phyloP scores from a whole-genome alignment of 768 basidiomycete genomes.

The Crucibulum laeve region DNA sequence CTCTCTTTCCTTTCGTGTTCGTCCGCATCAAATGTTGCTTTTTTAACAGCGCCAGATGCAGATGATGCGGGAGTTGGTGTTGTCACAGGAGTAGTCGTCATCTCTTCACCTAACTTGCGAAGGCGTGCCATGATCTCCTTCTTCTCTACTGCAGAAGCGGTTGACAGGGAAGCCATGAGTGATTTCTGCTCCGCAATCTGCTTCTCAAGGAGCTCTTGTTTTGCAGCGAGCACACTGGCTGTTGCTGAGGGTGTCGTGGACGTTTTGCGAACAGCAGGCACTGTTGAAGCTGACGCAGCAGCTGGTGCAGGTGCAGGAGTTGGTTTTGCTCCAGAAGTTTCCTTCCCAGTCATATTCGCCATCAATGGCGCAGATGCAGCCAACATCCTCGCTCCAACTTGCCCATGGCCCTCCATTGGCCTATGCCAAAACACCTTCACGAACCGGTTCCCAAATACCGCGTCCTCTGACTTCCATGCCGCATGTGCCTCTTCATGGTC shows the following conservation, averaged over 20 bases:
- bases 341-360: conserved; percentile 51
- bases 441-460: conserved; percentile 92
- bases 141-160: conserved; percentile 68
- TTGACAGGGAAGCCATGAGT: conserved; percentile 66
- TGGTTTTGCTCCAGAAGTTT: conserved; percentile 14
- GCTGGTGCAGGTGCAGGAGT: conserved; percentile 10
- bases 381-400: conserved; percentile 68
- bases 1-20: conserved; percentile 54
- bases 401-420: conserved; percentile 89
- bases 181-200: conserved; percentile 88
- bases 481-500: conserved; percentile 79
- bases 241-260: conserved; percentile 19
- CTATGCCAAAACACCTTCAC: conserved; percentile 96
- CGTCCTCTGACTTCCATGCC: conserved; percentile 92
- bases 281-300: conserved; percentile 7
- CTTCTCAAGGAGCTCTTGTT: conserved; percentile 72
- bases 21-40: conserved; percentile 16
- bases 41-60: conserved; percentile 16
- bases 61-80: conserved; percentile 21
- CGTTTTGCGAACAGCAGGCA: conserved; percentile 30
- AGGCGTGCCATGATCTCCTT: conserved; percentile 73
- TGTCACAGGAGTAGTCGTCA: conserved; percentile 40
- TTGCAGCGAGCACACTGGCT: conserved; percentile 57
- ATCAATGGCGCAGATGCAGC: conserved; percentile 79
- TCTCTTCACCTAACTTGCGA: conserved; percentile 75